Evolutionary conservation across 2,329 filamentous ascomycete species (phyloP).

Genomic region (Aureobasidium uvarum): DNA sequence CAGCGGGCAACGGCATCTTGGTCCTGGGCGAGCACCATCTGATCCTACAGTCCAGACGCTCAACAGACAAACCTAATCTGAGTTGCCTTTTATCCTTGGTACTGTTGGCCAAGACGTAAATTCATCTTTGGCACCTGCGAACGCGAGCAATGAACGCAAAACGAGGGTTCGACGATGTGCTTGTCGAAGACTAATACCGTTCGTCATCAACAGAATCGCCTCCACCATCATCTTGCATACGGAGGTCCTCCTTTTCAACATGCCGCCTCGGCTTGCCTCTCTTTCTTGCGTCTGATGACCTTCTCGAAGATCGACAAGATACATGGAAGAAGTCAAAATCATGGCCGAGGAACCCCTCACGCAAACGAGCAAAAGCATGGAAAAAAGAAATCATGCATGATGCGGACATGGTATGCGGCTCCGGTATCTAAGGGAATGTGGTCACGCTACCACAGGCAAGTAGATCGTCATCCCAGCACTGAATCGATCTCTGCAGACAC

Average conservation of each 20-base stretch:
- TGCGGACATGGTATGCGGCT: not conserved
- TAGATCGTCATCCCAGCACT: constrained; percentile 8
- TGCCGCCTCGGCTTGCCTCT: not conserved
- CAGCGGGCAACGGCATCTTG: not conserved
- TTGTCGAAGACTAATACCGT: not conserved
- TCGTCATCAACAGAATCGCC: not conserved
- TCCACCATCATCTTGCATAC: constrained; percentile 3
- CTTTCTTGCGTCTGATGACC: not conserved
- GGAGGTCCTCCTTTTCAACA: not conserved
- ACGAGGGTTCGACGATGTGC: not conserved
- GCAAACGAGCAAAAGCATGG: not conserved
- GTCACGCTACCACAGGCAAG: constrained; percentile 21
- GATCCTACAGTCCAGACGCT: constrained; percentile 2
- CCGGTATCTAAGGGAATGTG: not conserved
- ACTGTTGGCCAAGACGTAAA: not conserved
- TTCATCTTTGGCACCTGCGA: not conserved
- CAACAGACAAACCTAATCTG: not conserved
- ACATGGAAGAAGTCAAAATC: constrained; percentile 13
- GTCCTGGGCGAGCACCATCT: not conserved
- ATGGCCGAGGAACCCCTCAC: not conserved
- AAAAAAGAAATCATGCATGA: constrained; percentile 7
- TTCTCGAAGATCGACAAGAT: constrained; percentile 3
- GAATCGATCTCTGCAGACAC: not conserved
- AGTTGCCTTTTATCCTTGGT: not conserved
- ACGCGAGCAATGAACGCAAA: not conserved